Evolutionary conservation across 2,329 filamentous ascomycete genomes (phyloP).

Genomic region (Fusarium falciforme): DNA sequence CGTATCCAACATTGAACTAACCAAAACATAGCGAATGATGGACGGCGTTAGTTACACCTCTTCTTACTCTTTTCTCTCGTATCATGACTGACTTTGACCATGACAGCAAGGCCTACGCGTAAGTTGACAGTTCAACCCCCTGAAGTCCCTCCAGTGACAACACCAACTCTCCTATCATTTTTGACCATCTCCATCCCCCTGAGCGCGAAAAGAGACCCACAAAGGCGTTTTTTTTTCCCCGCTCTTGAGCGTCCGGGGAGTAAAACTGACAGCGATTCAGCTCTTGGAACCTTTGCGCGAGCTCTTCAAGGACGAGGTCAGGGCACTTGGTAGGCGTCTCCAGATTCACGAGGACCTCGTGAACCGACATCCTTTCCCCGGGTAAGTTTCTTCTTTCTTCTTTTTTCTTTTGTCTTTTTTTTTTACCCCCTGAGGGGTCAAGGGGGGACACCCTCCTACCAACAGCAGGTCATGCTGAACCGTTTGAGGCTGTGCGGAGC

Average conservation of each 20-base stretch:
- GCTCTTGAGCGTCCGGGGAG: background rate
- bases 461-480: background rate
- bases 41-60: constrained; percentile 14
- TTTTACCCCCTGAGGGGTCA: background rate
- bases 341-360: constrained; percentile 12
- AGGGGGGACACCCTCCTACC: no score
- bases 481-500: background rate
- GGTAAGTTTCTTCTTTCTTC: background rate
- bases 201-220: background rate
- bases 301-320: background rate
- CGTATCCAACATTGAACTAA: background rate
- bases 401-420: no score
- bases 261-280: background rate
- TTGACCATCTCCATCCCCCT: background rate
- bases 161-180: constrained; percentile 31
- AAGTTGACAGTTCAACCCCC: background rate
- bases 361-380: constrained; percentile 39
- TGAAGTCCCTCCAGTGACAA: background rate
- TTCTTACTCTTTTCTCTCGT: background rate
- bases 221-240: background rate
- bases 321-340: constrained; percentile 5
- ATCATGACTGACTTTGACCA: background rate
- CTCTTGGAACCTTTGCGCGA: background rate
- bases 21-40: constrained; percentile 16
- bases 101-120: constrained; percentile 16